phyloP scores from a whole-genome alignment of 208 protist genomes.

The Vickermania spadyakhi region DNA sequence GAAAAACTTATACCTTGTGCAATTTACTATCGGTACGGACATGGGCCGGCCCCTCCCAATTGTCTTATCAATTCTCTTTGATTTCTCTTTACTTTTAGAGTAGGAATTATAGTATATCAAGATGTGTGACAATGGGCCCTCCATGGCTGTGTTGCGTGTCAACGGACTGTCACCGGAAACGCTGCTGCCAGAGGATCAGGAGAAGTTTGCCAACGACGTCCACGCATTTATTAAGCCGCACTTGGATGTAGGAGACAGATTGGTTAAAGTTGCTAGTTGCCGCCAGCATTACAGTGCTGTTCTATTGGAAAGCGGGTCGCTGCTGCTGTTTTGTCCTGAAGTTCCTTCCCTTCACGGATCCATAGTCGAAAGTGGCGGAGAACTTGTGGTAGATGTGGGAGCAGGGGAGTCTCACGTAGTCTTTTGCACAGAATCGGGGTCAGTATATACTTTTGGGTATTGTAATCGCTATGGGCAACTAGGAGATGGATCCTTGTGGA shows the following conservation, averaged over 20 bases:
- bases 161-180: not conserved
- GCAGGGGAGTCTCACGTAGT: slow-evolving; percentile 70
- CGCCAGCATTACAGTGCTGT: slow-evolving; percentile 27
- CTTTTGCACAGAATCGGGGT: slow-evolving; percentile 62
- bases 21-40: no score
- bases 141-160: not conserved
- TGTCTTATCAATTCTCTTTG: slow-evolving; percentile 5
- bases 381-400: slow-evolving; percentile 54
- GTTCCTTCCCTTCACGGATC: slow-evolving; percentile 11
- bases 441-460: slow-evolving; percentile 66
- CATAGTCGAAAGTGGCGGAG: slow-evolving; percentile 20
- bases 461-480: slow-evolving; percentile 77
- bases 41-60: no score
- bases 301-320: slow-evolving; percentile 23
- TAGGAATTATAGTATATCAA: not conserved
- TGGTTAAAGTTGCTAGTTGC: slow-evolving; percentile 38
- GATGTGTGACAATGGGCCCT: not conserved
- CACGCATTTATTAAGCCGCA: slow-evolving; percentile 9
- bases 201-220: not conserved
- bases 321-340: slow-evolving; percentile 29
- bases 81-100: slow-evolving; percentile 15
- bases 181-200: not conserved
- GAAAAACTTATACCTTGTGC: no score
- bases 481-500: slow-evolving; percentile 72
- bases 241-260: slow-evolving; percentile 10